These are phyloP conservation scores for Cairneyella variabilis DNA, from an alignment of 495 filamentous ascomycete species.

Conservation along the genomic window DNA sequence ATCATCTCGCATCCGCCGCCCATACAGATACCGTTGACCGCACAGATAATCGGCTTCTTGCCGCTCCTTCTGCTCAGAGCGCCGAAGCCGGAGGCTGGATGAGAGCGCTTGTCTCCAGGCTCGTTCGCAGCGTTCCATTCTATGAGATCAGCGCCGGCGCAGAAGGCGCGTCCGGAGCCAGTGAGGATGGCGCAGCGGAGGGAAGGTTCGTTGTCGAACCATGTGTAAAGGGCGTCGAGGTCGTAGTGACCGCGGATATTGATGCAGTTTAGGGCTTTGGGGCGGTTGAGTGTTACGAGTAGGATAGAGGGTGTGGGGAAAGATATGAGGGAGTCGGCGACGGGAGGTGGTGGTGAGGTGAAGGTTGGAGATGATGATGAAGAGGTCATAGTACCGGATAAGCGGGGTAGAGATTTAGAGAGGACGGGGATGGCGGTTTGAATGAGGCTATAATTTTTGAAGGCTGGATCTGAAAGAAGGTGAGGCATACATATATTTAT, in stretches of 20 bases:
- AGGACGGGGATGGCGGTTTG: constrained; percentile 10
- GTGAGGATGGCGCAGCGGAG: constrained; percentile 55
- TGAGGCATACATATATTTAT: constrained; percentile 5
- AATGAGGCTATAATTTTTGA: constrained; percentile 10
- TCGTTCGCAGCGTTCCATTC: constrained; percentile 40
- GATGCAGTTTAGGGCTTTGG: constrained; percentile 55
- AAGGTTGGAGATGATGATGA: constrained; percentile 6
- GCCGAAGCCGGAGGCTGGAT: constrained; percentile 47
- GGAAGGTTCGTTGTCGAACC: constrained; percentile 54
- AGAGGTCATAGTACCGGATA: background rate
- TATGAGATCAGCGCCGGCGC: constrained; percentile 57
- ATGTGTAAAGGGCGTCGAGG: constrained; percentile 48
- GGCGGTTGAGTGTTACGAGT: constrained; percentile 59
- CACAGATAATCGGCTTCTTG: constrained; percentile 66
- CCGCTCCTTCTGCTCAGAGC: constrained; percentile 50
- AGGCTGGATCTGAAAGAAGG: background rate
- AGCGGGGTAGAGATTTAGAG: background rate
- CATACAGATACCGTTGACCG: constrained; percentile 71
- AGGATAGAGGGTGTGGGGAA: constrained; percentile 55
- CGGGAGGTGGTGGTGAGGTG: constrained; percentile 17
- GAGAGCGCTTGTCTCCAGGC: constrained; percentile 29
- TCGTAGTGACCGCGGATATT: constrained; percentile 44
- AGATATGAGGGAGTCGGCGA: constrained; percentile 31
- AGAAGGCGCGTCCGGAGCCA: constrained; percentile 51
- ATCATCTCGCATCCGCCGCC: constrained; percentile 75